Conservation (phyloP, 805 yeast genomes). For the Myxozyma neglecta region DNA sequence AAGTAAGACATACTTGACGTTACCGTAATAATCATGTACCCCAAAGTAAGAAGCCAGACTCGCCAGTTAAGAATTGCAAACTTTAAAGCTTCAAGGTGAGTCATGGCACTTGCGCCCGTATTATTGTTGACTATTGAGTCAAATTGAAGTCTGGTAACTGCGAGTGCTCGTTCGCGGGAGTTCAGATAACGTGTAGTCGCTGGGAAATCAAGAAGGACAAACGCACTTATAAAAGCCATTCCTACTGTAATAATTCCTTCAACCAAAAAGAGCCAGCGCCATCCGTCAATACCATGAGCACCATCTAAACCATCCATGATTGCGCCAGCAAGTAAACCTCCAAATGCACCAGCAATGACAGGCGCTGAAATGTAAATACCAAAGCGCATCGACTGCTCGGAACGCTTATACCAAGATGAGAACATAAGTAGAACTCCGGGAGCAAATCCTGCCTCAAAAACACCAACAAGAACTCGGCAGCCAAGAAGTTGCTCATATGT, state of each 20-base stretch:
- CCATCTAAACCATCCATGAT: constrained; percentile 52
- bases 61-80: constrained; percentile 11
- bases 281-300: constrained; percentile 54
- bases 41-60: constrained; percentile 16
- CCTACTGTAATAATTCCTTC: constrained; percentile 21
- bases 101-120: background rate
- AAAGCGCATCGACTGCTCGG: constrained; percentile 60
- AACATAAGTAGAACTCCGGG: constrained; percentile 45
- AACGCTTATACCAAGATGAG: constrained; percentile 52
- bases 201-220: constrained; percentile 19
- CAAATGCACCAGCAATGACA: constrained; percentile 58
- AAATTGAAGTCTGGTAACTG: constrained; percentile 20
- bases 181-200: constrained; percentile 9
- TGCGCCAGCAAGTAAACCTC: constrained; percentile 64
- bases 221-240: constrained; percentile 3
- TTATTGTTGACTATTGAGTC: constrained; percentile 7
- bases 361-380: constrained; percentile 62
- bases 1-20: constrained; percentile 19
- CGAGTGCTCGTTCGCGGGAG: constrained; percentile 12
- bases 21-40: constrained; percentile 10
- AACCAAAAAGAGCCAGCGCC: constrained; percentile 65
- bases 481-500: constrained; percentile 39
- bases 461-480: constrained; percentile 45
- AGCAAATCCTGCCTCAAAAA: constrained; percentile 50
- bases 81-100: constrained; percentile 12